Evolutionary conservation across 2,329 filamentous ascomycete species (phyloP), one percentile per base, ranked within the genome.

Genomic region (Colletotrichum sp.): DNA sequence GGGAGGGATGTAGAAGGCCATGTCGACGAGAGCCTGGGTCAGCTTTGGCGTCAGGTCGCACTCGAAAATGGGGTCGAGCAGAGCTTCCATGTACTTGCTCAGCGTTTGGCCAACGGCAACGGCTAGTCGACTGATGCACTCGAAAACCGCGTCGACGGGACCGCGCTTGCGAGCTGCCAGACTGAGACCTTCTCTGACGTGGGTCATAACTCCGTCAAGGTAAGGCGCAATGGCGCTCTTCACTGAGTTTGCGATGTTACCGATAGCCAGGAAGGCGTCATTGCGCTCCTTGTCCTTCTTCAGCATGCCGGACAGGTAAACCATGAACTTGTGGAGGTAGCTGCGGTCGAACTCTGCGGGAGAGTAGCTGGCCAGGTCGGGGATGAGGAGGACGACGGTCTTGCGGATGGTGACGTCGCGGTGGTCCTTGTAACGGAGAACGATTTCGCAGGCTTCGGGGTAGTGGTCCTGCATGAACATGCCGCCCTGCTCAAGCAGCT

Each of bases 391-490:
- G 49, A 99, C 95, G 36, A 99, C 94, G 8, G 98, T 98, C 80
- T 95, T 94, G 71, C 96, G 92, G 79, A 99, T 97, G 44, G 96
- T 94, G 6, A 92, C 88, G 80, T 99, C 98, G 70, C 95, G 92
- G 80, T 99, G 95, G 80, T 99, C 97, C 84, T 98, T 98, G 84
- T 98, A 95, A 77, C 95, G 94, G 79, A 96, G 93, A 44, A 98
- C 95, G 78, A 97, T 96, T 78, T 99, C 97, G 83, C 96, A 99
- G 13, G 95, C 94, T 80, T 98, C 95, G 75, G 94, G 92, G 84
- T 99, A 99, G 82, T 96, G 93, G 52, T 96, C 95, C 81, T 98
- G 96, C 97, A 99, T 99, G 85, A 98, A 99, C 96, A 99, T 99
- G 80, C 96, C 96, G 69, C 97, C 97, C 83, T 98, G 96, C 78